A percentile compares a stretch with the other conserved stretches of the same genome.
Conservation (phyloP, 179 eudicot species). For the Heliamphora pulchella region DNA sequence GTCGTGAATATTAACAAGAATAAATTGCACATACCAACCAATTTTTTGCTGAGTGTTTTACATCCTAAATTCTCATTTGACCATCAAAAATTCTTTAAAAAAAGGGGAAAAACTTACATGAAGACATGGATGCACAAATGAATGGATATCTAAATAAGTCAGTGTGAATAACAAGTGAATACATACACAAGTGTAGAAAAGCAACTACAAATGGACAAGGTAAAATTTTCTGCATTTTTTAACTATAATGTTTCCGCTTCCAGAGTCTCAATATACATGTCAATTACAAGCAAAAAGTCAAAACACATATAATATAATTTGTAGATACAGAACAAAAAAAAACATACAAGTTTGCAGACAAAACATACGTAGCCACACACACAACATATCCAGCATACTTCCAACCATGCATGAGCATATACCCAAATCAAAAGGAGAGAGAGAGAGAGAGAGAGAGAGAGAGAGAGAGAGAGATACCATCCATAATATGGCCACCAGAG, state of each 20-base stretch:
- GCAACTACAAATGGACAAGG: not conserved
- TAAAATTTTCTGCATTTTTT: not conserved
- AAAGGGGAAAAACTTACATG: not conserved
- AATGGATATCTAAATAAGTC: not conserved
- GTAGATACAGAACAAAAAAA: not conserved
- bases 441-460: slow-evolving; percentile 6
- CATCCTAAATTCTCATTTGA: not conserved
- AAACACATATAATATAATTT: too few relatives aligned
- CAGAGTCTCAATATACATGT: not conserved
- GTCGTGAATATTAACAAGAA: too few relatives aligned
- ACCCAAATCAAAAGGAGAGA: not conserved
- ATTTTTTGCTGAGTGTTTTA: not conserved
- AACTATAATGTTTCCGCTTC: not conserved
- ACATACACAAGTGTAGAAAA: not conserved
- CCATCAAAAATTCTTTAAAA: not conserved
- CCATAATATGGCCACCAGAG: slow-evolving; percentile 38
- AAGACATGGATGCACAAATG: not conserved
- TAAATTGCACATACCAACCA: too few relatives aligned
- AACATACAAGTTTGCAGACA: not conserved
- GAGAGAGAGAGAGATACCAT: slow-evolving; percentile 45
- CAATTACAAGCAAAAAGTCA: too few relatives aligned
- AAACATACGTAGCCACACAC: not conserved
- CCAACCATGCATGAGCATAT: not conserved
- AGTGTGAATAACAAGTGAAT: not conserved
- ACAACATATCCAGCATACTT: not conserved